Conservation (phyloP, 805 yeast species). For the Starmerella sp. region DNA sequence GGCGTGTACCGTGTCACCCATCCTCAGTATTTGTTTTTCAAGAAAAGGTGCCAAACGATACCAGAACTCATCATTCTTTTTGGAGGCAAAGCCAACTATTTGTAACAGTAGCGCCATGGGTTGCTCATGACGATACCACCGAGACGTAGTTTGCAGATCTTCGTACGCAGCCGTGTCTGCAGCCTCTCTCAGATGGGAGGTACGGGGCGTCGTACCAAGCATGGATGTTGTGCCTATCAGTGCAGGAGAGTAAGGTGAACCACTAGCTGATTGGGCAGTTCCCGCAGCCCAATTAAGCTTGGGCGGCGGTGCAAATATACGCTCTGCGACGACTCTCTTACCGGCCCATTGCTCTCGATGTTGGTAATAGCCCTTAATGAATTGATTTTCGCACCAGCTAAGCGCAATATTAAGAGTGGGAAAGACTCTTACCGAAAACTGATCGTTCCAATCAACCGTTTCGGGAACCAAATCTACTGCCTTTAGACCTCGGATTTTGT, state of each 20-base stretch:
- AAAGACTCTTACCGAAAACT: constrained; percentile 46
- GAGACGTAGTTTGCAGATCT: constrained; percentile 23
- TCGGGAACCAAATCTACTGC: constrained; percentile 74
- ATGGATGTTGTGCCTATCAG: background rate
- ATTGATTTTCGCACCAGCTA: constrained; percentile 95
- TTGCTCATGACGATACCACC: constrained; percentile 33
- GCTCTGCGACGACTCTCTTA: background rate
- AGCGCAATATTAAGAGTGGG: constrained; percentile 73
- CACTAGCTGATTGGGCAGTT: background rate
- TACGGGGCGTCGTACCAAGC: constrained; percentile 24
- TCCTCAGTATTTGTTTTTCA: background rate
- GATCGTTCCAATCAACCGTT: constrained; percentile 27
- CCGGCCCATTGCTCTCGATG: constrained; percentile 6
- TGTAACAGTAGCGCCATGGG: constrained; percentile 58
- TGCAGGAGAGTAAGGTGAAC: background rate
- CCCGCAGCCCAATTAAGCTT: background rate
- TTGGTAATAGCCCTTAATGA: constrained; percentile 49
- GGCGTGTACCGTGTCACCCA: constrained; percentile 8
- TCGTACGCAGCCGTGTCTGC: constrained; percentile 28
- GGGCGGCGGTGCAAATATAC: background rate
- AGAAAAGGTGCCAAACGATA: constrained; percentile 46
- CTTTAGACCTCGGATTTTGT: constrained; percentile 56
- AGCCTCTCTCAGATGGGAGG: constrained; percentile 24
- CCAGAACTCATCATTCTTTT: constrained; percentile 50
- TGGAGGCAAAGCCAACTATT: constrained; percentile 50